These are phyloP conservation scores for Xylaria castorea DNA, from an alignment of 495 filamentous ascomycete genomes.

Conservation along the genomic window DNA sequence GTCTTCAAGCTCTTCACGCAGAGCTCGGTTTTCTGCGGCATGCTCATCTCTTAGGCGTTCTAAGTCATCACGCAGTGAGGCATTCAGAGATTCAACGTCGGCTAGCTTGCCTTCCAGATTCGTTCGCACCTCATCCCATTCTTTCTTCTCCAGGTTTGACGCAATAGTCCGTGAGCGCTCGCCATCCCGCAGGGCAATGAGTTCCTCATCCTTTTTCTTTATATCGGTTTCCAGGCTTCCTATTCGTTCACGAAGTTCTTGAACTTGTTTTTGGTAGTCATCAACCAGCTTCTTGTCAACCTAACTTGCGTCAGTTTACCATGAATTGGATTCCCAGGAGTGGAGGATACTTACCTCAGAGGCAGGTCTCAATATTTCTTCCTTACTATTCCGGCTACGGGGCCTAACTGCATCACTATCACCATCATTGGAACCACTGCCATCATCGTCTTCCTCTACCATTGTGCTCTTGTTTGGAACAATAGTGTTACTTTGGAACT, in stretches of 20 bases:
- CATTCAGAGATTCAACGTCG: constrained; percentile 78
- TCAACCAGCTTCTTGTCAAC: constrained; percentile 73
- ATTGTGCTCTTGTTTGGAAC: constrained; percentile 98
- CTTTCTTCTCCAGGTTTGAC: constrained; percentile 64
- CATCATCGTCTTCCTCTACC: constrained; percentile 94
- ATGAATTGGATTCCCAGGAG: neutral
- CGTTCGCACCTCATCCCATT: constrained; percentile 76
- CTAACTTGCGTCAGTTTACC: constrained; percentile 41
- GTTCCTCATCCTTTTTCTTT: constrained; percentile 59
- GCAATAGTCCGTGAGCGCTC: constrained; percentile 52
- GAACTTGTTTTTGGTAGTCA: constrained; percentile 79
- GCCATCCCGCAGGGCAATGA: constrained; percentile 47
- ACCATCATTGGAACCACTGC: constrained; percentile 49
- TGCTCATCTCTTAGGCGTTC: constrained; percentile 74
- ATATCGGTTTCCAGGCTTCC: constrained; percentile 69
- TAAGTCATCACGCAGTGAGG: constrained; percentile 76
- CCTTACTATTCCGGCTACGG: constrained; percentile 64
- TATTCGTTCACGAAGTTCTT: constrained; percentile 75
- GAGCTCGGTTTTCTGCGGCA: constrained; percentile 64
- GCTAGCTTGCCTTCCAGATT: constrained; percentile 79
- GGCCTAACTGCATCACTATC: constrained; percentile 64
- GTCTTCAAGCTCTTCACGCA: constrained; percentile 69
- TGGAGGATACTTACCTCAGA: constrained; percentile 55
- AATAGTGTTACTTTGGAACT: constrained; percentile 94
- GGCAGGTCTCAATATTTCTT: constrained; percentile 47